Evolutionary conservation across 2,329 filamentous ascomycete species (phyloP), one percentile per base, ranked within the genome.

Genomic region (Dactylellina haptotyla): DNA sequence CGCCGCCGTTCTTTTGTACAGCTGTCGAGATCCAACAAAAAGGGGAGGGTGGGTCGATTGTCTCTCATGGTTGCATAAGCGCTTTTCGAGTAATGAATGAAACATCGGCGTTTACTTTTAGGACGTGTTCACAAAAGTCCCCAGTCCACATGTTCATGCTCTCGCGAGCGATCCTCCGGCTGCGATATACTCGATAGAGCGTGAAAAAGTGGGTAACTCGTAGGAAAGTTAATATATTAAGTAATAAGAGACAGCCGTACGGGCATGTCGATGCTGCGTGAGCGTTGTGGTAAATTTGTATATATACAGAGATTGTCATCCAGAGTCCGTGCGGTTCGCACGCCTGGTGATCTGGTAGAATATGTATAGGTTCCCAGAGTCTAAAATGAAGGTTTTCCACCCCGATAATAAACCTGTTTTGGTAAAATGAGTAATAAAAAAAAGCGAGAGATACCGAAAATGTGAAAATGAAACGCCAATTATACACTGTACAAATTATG

Each of bases 21-120:
- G n/a, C n/a, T n/a, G n/a, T n/a, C n/a, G n/a, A n/a, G n/a, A n/a
- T n/a, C n/a, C n/a, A n/a, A n/a, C 23, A 30, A 12, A 23, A 34
- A 34, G 32, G 30, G 50, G 20, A 23, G 18, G n/a, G 50, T 54
- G 50, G 32, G 32, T 54, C 50, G n/a, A 32, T 34, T 32, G 56
- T 59, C 28, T 26, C 34, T 56, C 28, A 30, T 14, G 41, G 25
- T 4, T 37, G 30, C 51, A 41, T 39, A 37, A 56, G 30, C 34
- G 30, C 32, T 16, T 23, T 48, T 18, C 26, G 8, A 39, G 6
- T 34, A 28, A 9, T 5, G 18, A 39, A 10, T 25, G 50, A 39
- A 54, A 54, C 32, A 34, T 54, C 50, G 50, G 50, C 50, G 50
- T 34, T 34, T 34, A 37, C 28, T 37, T 26, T 30, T 32, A n/a